Evolutionary conservation across 2,329 filamentous ascomycete species (phyloP).

Genomic region (Colletotrichum godetiae): DNA sequence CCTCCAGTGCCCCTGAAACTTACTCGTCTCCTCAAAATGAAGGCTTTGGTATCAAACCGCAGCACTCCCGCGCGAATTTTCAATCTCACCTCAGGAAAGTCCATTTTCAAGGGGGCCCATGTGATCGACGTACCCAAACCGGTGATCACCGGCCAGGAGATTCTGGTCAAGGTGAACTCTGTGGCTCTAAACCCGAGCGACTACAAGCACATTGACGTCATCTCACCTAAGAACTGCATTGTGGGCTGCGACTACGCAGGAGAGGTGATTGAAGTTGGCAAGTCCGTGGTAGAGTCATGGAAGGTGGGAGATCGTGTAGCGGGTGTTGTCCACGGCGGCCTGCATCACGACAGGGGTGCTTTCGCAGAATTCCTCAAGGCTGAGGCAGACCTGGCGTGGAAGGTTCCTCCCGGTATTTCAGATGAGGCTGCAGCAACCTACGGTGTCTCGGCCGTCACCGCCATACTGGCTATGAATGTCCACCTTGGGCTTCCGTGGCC

Average conservation of each 20-base stretch:
- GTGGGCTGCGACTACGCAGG: conserved; percentile 47
- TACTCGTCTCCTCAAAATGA: conserved; percentile 24
- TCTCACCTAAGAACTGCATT: conserved; percentile 43
- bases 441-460: conserved; percentile 41
- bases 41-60: conserved; percentile 35
- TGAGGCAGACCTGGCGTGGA: conserved; percentile 40
- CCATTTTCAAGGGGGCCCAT: not conserved
- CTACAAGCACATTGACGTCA: conserved; percentile 43
- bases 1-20: too few relatives aligned
- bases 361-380: conserved; percentile 43
- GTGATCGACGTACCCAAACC: conserved; percentile 7
- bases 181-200: conserved; percentile 49
- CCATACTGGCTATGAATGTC: conserved; percentile 40
- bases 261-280: conserved; percentile 44
- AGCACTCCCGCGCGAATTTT: conserved; percentile 9
- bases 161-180: conserved; percentile 44
- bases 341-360: conserved; percentile 40
- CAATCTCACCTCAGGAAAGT: conserved; percentile 39
- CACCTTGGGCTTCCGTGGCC: conserved; percentile 39
- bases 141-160: conserved; percentile 31
- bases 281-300: conserved; percentile 5
- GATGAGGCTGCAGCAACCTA: conserved; percentile 44
- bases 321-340: conserved; percentile 40
- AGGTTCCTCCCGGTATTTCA: conserved; percentile 38
- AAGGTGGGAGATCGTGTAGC: conserved; percentile 43